Percentiles rank a stretch among this genome's conserved stretches.
Conservation (phyloP, 257 asterid genomes). For the Jaltomata sinuosa region DNA sequence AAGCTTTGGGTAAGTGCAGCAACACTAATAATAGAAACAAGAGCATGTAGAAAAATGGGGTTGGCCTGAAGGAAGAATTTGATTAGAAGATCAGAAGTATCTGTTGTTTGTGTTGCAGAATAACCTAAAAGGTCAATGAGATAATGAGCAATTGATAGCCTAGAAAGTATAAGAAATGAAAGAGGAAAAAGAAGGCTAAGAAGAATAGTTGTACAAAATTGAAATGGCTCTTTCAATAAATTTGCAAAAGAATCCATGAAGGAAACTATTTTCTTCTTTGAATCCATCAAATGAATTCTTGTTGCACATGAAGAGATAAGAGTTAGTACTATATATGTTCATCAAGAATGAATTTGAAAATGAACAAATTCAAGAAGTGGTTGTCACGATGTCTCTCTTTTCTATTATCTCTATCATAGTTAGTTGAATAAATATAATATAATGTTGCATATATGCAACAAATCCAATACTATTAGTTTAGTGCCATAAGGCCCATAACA, state of each 20-base stretch:
- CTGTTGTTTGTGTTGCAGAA: neutral
- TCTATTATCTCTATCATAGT: neutral
- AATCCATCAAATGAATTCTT: conserved; percentile 16
- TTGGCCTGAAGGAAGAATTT: conserved; percentile 23
- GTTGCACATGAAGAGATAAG: neutral
- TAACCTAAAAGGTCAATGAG: conserved; percentile 25
- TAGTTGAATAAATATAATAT: neutral
- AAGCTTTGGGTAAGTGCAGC: conserved; percentile 38
- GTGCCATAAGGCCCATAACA: neutral
- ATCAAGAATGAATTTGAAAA: neutral
- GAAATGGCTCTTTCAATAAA: conserved; percentile 29
- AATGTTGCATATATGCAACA: neutral
- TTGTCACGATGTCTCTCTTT: conserved; percentile 20
- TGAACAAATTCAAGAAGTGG: conserved; percentile 16
- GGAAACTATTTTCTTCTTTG: neutral
- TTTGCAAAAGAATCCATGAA: neutral
- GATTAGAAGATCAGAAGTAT: neutral
- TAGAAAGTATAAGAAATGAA: conserved; percentile 64
- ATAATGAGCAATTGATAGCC: conserved; percentile 47
- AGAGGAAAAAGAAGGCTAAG: conserved; percentile 81
- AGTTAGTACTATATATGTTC: neutral
- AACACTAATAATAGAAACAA: conserved; percentile 31
- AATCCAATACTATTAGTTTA: neutral
- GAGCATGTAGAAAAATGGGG: conserved; percentile 36
- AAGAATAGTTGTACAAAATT: conserved; percentile 36